These are phyloP conservation scores for Ceratocystis albifundus DNA, from an alignment of 2,329 filamentous ascomycete species.

Conservation along the genomic window DNA sequence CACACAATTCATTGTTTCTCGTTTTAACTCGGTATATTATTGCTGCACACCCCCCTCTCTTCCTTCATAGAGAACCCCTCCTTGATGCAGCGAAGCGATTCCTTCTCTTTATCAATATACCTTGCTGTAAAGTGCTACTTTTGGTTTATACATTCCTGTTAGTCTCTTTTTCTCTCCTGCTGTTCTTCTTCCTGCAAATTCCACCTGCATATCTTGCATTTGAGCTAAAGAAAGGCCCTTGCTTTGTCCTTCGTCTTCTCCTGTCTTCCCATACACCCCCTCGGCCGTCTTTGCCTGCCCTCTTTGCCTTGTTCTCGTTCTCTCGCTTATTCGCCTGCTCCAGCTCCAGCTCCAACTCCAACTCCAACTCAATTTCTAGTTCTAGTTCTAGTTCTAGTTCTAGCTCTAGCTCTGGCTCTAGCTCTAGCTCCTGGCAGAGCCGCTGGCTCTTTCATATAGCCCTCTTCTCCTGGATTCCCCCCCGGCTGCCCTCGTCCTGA, in stretches of 20 bases:
- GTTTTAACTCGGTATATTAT: neutral
- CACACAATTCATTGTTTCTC: no score
- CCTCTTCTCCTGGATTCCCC: no score
- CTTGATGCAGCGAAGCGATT: conserved; percentile 9
- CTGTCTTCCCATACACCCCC: neutral
- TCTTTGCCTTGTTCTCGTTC: no score
- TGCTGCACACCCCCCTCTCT: neutral
- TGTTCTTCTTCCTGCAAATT: neutral
- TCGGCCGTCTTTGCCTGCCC: neutral
- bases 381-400: no score
- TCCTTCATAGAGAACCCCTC: neutral
- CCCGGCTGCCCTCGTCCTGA: neutral
- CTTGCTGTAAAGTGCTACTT: neutral
- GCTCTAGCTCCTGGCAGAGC: no score
- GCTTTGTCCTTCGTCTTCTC: conserved; percentile 1
- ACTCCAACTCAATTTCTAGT: no score
- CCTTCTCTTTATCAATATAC: neutral
- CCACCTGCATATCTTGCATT: neutral
- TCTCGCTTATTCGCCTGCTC: no score
- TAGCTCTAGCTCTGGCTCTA: no score
- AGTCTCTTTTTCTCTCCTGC: conserved; percentile 1
- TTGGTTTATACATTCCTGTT: neutral
- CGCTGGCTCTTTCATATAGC: no score
- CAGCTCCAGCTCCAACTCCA: no score
- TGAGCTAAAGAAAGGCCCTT: conserved; percentile 6